Evolutionary conservation across 2,329 filamentous ascomycete species (phyloP).

Genomic region (Lojkania enalia): DNA sequence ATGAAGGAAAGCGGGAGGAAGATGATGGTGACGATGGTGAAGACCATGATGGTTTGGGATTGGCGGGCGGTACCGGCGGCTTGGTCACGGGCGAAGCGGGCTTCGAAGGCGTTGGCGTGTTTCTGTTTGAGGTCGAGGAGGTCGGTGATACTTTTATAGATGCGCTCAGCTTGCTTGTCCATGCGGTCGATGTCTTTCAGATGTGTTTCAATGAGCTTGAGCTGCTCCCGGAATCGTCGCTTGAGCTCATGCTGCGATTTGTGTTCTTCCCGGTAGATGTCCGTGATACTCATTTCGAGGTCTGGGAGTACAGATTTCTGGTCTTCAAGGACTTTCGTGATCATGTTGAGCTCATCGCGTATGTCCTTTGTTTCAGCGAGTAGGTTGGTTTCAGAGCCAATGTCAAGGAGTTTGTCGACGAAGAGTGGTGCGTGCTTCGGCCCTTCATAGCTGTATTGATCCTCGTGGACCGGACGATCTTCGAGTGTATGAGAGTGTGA

Average conservation of each 20-base stretch:
- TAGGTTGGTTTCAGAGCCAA: conserved; percentile 63
- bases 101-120: conserved; percentile 69
- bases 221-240: conserved; percentile 60
- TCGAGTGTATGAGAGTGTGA: conserved; percentile 32
- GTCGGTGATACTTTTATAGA: conserved; percentile 64
- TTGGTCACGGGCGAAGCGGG: conserved; percentile 63
- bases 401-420: conserved; percentile 62
- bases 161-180: conserved; percentile 63
- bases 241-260: conserved; percentile 53
- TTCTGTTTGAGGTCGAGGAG: conserved; percentile 70
- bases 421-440: conserved; percentile 47
- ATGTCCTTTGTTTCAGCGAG: conserved; percentile 69
- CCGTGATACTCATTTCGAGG: conserved; percentile 50
- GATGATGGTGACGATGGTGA: conserved; percentile 62
- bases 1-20: conserved; percentile 62
- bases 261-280: conserved; percentile 43
- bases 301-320: conserved; percentile 54
- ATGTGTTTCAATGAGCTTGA: conserved; percentile 61
- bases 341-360: conserved; percentile 67
- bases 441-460: conserved; percentile 37
- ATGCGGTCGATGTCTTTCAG: conserved; percentile 65
- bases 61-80: conserved; percentile 63
- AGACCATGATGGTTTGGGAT: conserved; percentile 61
- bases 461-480: conserved; percentile 29
- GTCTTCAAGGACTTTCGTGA: conserved; percentile 56